These are phyloP conservation scores for Xylaria sp. DNA, from an alignment of 2,329 filamentous ascomycete species.

Conservation along the genomic window DNA sequence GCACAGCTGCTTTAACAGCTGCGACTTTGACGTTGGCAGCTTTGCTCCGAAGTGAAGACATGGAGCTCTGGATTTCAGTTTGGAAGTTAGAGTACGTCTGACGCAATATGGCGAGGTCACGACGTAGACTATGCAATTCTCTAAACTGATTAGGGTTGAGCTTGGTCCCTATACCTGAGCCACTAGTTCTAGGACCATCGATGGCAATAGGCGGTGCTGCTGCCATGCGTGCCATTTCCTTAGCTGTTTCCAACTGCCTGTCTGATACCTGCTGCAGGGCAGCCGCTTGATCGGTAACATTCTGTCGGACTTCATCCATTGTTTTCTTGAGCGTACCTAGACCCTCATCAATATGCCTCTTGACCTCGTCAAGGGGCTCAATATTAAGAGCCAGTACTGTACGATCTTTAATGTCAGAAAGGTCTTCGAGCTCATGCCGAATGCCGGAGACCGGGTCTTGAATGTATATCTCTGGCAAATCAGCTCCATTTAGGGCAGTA, in stretches of 20 bases:
- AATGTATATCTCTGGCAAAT: slow-evolving; percentile 96
- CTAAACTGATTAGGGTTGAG: slow-evolving; percentile 72
- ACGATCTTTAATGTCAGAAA: slow-evolving; percentile 92
- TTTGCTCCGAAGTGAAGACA: slow-evolving; percentile 84
- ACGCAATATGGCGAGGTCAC: slow-evolving; percentile 89
- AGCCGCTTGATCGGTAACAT: slow-evolving; percentile 83
- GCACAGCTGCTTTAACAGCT: slow-evolving; percentile 76
- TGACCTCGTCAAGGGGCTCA: slow-evolving; percentile 93
- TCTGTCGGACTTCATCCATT: slow-evolving; percentile 86
- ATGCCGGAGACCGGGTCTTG: slow-evolving; percentile 96
- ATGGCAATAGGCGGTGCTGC: slow-evolving; percentile 58
- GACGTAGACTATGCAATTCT: slow-evolving; percentile 84
- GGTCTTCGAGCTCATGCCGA: slow-evolving; percentile 94
- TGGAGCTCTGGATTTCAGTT: slow-evolving; percentile 86
- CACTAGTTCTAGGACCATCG: slow-evolving; percentile 62
- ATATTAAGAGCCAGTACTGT: slow-evolving; percentile 95
- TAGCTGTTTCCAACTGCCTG: slow-evolving; percentile 87
- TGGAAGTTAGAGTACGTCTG: slow-evolving; percentile 95
- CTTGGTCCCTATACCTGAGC: slow-evolving; percentile 52
- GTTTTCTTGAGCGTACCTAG: slow-evolving; percentile 81
- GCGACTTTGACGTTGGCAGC: slow-evolving; percentile 82
- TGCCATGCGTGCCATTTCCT: slow-evolving; percentile 78
- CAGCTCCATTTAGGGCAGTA: slow-evolving; percentile 90
- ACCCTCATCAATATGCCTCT: slow-evolving; percentile 94
- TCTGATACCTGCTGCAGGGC: slow-evolving; percentile 89